Evolutionary conservation across 805 yeast species (phyloP).

Genomic region (Yamadazyma tumulicola): DNA sequence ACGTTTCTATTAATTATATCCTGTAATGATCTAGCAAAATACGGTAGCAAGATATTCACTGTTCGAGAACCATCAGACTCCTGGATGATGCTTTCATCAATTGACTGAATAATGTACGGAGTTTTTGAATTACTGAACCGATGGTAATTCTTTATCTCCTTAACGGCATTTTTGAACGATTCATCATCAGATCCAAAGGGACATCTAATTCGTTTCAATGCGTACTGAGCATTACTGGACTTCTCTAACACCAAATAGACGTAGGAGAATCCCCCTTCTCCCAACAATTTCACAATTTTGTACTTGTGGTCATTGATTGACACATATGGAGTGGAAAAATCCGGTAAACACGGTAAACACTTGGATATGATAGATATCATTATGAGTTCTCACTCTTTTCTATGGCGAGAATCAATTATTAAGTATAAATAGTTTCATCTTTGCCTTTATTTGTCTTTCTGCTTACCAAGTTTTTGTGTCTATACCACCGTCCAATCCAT

Average conservation of each 20-base stretch:
- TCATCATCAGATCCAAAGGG: constrained; percentile 81
- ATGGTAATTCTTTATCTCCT: constrained; percentile 72
- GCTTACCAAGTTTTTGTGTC: too few relatives aligned
- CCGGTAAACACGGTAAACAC: constrained; percentile 40
- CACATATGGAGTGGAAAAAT: constrained; percentile 49
- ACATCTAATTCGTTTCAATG: constrained; percentile 82
- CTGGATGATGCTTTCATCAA: constrained; percentile 69
- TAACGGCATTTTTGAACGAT: constrained; percentile 55
- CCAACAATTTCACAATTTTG: constrained; percentile 65
- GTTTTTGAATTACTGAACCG: constrained; percentile 52
- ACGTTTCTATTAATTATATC: constrained; percentile 69
- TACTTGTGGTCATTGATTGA: constrained; percentile 60
- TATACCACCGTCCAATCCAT: too few relatives aligned
- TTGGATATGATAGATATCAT: not conserved
- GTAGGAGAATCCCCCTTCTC: constrained; percentile 88
- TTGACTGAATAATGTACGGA: constrained; percentile 65
- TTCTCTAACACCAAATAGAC: constrained; percentile 69
- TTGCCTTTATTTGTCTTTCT: too few relatives aligned
- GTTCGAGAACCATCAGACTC: constrained; percentile 79
- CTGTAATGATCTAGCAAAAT: constrained; percentile 68
- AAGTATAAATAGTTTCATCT: too few relatives aligned
- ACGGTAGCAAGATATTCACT: constrained; percentile 77
- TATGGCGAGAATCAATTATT: too few relatives aligned
- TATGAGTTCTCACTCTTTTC: too few relatives aligned
- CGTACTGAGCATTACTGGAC: constrained; percentile 49